Percentiles rank a stretch among this genome's conserved stretches.
Evolutionary conservation across 495 filamentous ascomycete genomes (phyloP).

Genomic region (Penicillium tannophilum): DNA sequence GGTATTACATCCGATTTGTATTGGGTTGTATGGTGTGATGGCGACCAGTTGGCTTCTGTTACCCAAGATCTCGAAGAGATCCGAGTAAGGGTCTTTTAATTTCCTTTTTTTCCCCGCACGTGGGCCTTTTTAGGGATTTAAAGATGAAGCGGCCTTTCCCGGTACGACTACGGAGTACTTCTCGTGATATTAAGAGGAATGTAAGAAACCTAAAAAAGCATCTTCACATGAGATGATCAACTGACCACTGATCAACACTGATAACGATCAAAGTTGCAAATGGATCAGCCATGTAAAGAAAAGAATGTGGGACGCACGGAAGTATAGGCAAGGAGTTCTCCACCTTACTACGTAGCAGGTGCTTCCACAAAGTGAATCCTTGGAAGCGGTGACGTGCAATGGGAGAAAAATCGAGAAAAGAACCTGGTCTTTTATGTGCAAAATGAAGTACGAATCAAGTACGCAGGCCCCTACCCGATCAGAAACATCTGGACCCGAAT

Average conservation of each 20-base stretch:
- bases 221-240: background rate
- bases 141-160: background rate
- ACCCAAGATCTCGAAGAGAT: slow-evolving; percentile 34
- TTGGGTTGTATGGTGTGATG: slow-evolving; percentile 73
- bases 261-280: background rate
- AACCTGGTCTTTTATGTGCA: background rate
- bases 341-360: background rate
- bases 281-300: background rate
- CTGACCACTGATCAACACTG: background rate
- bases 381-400: background rate
- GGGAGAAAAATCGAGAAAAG: background rate
- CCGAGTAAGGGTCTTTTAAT: slow-evolving; percentile 23
- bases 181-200: background rate
- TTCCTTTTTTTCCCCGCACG: background rate
- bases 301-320: slow-evolving; percentile 1
- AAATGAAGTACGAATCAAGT: slow-evolving; percentile 7
- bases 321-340: slow-evolving; percentile 1
- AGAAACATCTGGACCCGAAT: slow-evolving; percentile 11
- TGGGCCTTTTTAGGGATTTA: background rate
- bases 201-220: background rate
- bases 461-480: slow-evolving; percentile 6
- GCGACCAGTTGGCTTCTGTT: slow-evolving; percentile 57
- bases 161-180: background rate
- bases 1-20: slow-evolving; percentile 71
- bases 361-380: background rate